Percentiles rank a stretch among this genome's conserved stretches.
These are phyloP conservation scores for Neostapfia colusana DNA, from an alignment of 176 grass and related monocot genomes.

Conservation along the genomic window DNA sequence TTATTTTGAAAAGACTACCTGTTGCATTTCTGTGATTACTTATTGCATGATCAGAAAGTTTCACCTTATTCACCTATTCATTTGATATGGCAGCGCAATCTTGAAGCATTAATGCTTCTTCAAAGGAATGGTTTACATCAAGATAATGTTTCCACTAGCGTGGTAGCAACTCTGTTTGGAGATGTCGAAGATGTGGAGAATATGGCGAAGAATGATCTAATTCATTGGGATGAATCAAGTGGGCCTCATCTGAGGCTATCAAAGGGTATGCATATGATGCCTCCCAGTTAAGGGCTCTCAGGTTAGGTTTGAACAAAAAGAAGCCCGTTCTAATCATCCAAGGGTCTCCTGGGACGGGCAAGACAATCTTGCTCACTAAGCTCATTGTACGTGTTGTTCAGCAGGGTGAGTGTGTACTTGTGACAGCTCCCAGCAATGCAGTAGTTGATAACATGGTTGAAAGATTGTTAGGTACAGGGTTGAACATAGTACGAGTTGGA, in stretches of 20 bases:
- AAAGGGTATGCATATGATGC: constrained; percentile 60
- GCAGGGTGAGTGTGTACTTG: constrained; percentile 83
- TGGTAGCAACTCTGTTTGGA: constrained; percentile 84
- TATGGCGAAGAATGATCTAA: constrained; percentile 59
- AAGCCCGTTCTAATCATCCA: constrained; percentile 74
- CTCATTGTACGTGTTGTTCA: constrained; percentile 68
- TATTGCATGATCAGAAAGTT: neutral
- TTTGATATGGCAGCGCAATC: constrained; percentile 77
- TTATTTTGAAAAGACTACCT: neutral
- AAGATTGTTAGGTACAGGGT: constrained; percentile 53
- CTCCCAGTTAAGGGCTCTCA: constrained; percentile 71
- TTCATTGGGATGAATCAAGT: constrained; percentile 53
- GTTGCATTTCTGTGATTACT: neutral
- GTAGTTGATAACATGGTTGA: constrained; percentile 94
- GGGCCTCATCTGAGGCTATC: constrained; percentile 45
- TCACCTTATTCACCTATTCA: constrained; percentile 11
- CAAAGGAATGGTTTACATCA: constrained; percentile 85
- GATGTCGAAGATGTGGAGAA: constrained; percentile 64
- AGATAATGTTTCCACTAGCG: constrained; percentile 67
- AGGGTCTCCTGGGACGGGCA: constrained; percentile 94
- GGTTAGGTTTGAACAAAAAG: constrained; percentile 92
- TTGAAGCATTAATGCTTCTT: constrained; percentile 93
- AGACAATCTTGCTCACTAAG: constrained; percentile 78
- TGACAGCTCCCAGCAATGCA: constrained; percentile 83
- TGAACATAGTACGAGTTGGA: constrained; percentile 90